These are phyloP conservation scores for Penicillium manginii DNA, from an alignment of 495 filamentous ascomycete species.

Conservation along the genomic window DNA sequence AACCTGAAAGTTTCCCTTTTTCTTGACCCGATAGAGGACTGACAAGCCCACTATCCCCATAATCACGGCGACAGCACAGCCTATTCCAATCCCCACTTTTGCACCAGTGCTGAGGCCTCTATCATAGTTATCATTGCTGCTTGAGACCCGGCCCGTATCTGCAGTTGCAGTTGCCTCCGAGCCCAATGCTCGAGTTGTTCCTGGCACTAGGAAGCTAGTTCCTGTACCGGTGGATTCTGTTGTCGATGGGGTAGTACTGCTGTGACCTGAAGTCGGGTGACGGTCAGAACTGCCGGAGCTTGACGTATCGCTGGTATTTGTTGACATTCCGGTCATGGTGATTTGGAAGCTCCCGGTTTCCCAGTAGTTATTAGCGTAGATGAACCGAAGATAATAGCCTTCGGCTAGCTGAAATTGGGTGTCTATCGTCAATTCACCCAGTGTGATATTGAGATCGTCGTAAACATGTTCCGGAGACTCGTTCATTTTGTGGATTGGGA, in stretches of 20 bases:
- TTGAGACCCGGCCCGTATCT: background rate
- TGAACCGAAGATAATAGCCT: background rate
- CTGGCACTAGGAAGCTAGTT: conserved; percentile 2
- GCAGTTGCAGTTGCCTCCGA: background rate
- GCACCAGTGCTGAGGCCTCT: background rate
- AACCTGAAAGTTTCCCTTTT: background rate
- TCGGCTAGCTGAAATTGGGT: conserved; percentile 1
- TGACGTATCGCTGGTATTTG: conserved; percentile 8
- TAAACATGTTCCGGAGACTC: background rate
- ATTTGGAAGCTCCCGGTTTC: background rate
- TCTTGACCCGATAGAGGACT: background rate
- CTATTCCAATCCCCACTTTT: conserved; percentile 1
- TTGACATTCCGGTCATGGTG: background rate
- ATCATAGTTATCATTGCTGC: background rate
- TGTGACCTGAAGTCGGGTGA: background rate
- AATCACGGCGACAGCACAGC: background rate
- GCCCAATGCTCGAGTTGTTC: conserved; percentile 2
- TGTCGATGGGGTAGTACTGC: background rate
- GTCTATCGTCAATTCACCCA: background rate
- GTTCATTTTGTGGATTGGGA: background rate
- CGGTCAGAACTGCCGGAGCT: background rate
- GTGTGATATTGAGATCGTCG: conserved; percentile 4
- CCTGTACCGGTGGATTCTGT: conserved; percentile 2
- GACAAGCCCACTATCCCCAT: background rate
- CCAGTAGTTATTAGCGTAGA: background rate